These are phyloP conservation scores for Epicoccum nigrum DNA, from an alignment of 2,329 filamentous ascomycete genomes.

Conservation along the genomic window DNA sequence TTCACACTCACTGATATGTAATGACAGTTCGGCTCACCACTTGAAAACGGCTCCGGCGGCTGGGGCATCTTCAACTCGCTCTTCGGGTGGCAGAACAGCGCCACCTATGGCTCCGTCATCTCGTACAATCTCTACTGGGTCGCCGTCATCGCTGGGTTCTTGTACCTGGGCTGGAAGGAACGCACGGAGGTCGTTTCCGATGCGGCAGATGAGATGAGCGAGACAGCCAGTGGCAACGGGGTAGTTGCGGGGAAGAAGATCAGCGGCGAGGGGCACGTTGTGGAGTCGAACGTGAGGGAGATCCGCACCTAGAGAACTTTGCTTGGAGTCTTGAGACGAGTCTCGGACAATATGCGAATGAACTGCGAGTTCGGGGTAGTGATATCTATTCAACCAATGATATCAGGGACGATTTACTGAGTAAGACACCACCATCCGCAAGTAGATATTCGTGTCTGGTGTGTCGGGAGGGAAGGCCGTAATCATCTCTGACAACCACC, in stretches of 20 bases:
- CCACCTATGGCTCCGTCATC: constrained; percentile 84
- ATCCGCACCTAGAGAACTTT: constrained; percentile 10
- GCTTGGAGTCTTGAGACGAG: neutral
- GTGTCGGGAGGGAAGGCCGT: no score
- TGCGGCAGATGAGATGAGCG: constrained; percentile 7
- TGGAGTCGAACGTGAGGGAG: constrained; percentile 22
- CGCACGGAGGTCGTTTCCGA: constrained; percentile 39
- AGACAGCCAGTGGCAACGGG: constrained; percentile 24
- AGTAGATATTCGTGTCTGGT: no score
- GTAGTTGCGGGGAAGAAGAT: constrained; percentile 25
- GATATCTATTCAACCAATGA: no score
- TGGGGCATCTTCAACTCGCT: constrained; percentile 90
- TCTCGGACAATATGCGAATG: no score
- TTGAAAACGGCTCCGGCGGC: constrained; percentile 73
- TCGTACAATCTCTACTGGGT: constrained; percentile 91
- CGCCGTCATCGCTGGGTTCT: constrained; percentile 68
- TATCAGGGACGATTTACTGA: no score
- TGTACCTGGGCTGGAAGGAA: constrained; percentile 71
- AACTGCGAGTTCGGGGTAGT: no score
- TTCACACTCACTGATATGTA: constrained; percentile 5
- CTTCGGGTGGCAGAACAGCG: constrained; percentile 86
- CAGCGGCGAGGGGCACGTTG: constrained; percentile 18
- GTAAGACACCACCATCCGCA: no score
- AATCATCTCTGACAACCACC: no score
- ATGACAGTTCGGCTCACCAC: constrained; percentile 75